A percentile compares a stretch with the other conserved stretches of the same genome.
phyloP scores from a whole-genome alignment of 495 filamentous ascomycete genomes.

The Recurvomyces mirabilis region DNA sequence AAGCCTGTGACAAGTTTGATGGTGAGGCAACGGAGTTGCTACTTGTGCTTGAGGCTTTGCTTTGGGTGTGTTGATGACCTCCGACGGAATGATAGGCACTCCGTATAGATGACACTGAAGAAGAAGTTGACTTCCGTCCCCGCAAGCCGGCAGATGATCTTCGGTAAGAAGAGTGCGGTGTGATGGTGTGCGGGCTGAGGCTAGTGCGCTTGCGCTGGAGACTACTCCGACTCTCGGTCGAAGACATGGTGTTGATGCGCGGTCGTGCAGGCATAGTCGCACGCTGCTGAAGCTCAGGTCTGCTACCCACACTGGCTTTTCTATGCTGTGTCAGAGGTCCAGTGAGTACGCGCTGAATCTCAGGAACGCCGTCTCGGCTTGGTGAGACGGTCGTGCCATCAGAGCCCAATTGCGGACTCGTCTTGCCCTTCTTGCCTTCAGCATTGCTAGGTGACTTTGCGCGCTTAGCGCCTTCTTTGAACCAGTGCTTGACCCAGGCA shows the following conservation, averaged over 20 bases:
- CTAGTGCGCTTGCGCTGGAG: constrained; percentile 58
- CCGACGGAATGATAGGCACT: constrained; percentile 45
- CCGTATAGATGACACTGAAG: constrained; percentile 84
- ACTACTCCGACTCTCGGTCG: constrained; percentile 26
- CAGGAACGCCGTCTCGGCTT: background rate
- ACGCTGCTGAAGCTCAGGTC: constrained; percentile 25
- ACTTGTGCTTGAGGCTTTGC: constrained; percentile 64
- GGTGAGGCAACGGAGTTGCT: constrained; percentile 73
- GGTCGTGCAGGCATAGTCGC: constrained; percentile 25
- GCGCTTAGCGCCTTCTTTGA: constrained; percentile 65
- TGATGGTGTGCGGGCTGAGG: constrained; percentile 78
- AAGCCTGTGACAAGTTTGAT: constrained; percentile 38
- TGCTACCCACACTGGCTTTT: constrained; percentile 13
- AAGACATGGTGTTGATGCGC: constrained; percentile 23
- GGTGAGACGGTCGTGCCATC: background rate
- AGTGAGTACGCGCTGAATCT: constrained; percentile 18
- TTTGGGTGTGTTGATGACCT: constrained; percentile 68
- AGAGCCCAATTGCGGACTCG: constrained; percentile 2
- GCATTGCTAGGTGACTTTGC: constrained; percentile 53
- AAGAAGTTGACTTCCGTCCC: constrained; percentile 91
- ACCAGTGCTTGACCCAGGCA: constrained; percentile 80
- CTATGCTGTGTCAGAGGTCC: constrained; percentile 16
- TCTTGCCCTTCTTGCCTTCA: background rate
- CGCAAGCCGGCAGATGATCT: constrained; percentile 64
- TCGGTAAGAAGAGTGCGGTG: constrained; percentile 73